phyloP scores from a whole-genome alignment of 305 asterid species.

The Caryopteris hybrid region DNA sequence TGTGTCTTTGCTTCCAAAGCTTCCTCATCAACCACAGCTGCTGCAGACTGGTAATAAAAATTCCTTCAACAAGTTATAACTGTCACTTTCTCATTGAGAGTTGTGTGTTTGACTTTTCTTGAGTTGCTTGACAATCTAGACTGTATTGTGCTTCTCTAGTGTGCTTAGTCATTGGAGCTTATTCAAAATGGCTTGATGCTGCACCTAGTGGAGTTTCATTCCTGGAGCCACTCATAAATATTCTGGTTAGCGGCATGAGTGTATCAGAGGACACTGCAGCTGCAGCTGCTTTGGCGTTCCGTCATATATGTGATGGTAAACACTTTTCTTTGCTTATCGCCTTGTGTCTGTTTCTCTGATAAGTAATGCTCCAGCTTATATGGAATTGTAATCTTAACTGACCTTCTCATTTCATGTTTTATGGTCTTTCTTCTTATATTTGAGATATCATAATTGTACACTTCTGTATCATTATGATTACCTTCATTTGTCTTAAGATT shows the following conservation, averaged over 20 bases:
- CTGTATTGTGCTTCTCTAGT: slow-evolving; percentile 35
- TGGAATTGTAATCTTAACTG: not conserved
- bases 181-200: slow-evolving; percentile 94
- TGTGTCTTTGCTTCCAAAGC: slow-evolving; percentile 84
- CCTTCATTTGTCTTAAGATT: slow-evolving; percentile 14
- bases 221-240: slow-evolving; percentile 81
- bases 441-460: not conserved
- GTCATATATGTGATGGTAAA: slow-evolving; percentile 87
- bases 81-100: slow-evolving; percentile 7
- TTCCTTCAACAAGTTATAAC: not conserved
- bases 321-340: slow-evolving; percentile 17
- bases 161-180: slow-evolving; percentile 86
- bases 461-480: not conserved
- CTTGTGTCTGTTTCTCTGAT: slow-evolving; percentile 6
- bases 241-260: slow-evolving; percentile 95
- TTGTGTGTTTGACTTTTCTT: slow-evolving; percentile 12
- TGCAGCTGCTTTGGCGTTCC: slow-evolving; percentile 92
- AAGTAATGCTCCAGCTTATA: slow-evolving; percentile 2
- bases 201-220: slow-evolving; percentile 76
- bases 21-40: slow-evolving; percentile 93
- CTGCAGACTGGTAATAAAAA: slow-evolving; percentile 75
- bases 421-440: not conserved
- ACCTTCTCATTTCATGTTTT: slow-evolving; percentile 11
- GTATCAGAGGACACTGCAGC: slow-evolving; percentile 92
- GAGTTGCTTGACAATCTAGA: slow-evolving; percentile 9